phyloP scores from a whole-genome alignment of 192 early-diverging fungal genomes.

The Coemansia sp. region DNA sequence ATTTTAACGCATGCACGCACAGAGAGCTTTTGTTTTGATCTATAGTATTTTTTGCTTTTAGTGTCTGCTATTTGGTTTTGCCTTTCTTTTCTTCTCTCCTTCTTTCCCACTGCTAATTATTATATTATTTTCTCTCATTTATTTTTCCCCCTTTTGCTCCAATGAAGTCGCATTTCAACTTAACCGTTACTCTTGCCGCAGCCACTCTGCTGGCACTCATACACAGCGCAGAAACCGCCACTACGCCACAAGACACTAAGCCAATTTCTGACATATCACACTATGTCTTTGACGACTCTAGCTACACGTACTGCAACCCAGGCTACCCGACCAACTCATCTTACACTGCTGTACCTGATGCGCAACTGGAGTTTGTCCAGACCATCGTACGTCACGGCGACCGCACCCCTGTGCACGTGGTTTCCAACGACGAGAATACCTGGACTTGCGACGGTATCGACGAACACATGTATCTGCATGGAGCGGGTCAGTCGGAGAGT shows the following conservation, averaged over 20 bases:
- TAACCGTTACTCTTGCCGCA: not conserved
- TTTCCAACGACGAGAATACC: slow-evolving; percentile 37
- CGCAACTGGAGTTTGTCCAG: slow-evolving; percentile 58
- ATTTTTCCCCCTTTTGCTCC: not conserved
- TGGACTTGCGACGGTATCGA: slow-evolving; percentile 45
- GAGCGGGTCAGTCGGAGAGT: slow-evolving; percentile 19
- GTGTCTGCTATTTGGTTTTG: too few relatives aligned
- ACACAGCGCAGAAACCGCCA: slow-evolving; percentile 3
- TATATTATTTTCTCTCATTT: not conserved
- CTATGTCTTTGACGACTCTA: slow-evolving; percentile 22
- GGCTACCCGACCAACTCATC: slow-evolving; percentile 25
- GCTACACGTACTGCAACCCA: slow-evolving; percentile 46
- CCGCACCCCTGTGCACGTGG: slow-evolving; percentile 41
- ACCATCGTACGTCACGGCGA: slow-evolving; percentile 63
- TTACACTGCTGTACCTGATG: slow-evolving; percentile 32
- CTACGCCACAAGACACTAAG: slow-evolving; percentile 2
- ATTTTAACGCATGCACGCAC: too few relatives aligned
- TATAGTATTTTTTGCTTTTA: too few relatives aligned
- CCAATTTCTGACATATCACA: slow-evolving; percentile 6
- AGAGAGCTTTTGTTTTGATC: too few relatives aligned
- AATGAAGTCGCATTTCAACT: not conserved
- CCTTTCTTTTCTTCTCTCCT: not conserved
- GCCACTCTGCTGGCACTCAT: not conserved
- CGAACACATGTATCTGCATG: slow-evolving; percentile 39
- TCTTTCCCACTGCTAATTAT: not conserved